Percentiles rank a stretch among this genome's conserved stretches.
Conservation (phyloP, 2,329 filamentous ascomycete species). For the Dothistroma septosporum region DNA sequence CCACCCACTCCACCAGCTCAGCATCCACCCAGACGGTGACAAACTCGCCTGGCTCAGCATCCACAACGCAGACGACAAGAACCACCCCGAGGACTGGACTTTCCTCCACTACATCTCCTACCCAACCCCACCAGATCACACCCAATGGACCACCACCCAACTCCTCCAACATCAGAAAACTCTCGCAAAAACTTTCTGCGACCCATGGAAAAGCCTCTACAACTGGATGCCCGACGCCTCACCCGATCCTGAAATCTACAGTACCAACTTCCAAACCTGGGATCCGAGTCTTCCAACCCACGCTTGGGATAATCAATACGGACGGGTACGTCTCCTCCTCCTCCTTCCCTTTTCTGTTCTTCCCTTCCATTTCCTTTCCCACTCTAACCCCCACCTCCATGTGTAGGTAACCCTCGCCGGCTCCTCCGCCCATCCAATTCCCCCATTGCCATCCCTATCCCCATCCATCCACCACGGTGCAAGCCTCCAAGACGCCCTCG, state of each 20-base stretch:
- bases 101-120: slow-evolving; percentile 15
- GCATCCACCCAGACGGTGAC: slow-evolving; percentile 12
- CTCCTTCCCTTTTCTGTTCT: neutral
- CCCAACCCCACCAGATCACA: slow-evolving; percentile 10
- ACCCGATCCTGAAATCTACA: slow-evolving; percentile 3
- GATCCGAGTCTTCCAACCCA: slow-evolving; percentile 17
- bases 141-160: slow-evolving; percentile 4
- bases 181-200: slow-evolving; percentile 9
- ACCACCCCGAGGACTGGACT: slow-evolving; percentile 10
- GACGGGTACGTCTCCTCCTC: slow-evolving; percentile 28
- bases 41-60: slow-evolving; percentile 8
- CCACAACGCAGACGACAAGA: slow-evolving; percentile 9
- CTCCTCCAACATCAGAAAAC: slow-evolving; percentile 6
- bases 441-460: no score
- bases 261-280: slow-evolving; percentile 13
- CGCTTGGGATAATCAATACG: slow-evolving; percentile 24
- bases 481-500: slow-evolving; percentile 37
- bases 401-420: slow-evolving; percentile 23
- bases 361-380: neutral
- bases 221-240: slow-evolving; percentile 6
- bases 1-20: slow-evolving; percentile 14
- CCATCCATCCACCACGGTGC: slow-evolving; percentile 43
- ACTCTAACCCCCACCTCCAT: neutral
- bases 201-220: slow-evolving; percentile 11
- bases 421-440: slow-evolving; percentile 44